Base-by-base conservation (phyloP, 1,284 basidiomycete genomes). In the Coniferiporia weirii region DNA sequence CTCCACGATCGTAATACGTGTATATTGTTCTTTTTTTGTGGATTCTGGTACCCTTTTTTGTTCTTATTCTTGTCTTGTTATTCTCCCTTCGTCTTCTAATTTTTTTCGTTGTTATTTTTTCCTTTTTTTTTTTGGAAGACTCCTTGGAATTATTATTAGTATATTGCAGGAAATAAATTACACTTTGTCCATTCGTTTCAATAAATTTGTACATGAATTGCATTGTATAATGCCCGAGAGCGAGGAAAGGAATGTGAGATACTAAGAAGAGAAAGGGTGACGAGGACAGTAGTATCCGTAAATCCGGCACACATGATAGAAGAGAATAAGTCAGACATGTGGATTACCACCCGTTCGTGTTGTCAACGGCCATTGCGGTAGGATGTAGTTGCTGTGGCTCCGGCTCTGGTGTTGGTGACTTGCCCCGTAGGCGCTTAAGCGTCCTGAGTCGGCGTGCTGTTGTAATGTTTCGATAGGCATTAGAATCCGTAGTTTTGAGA, bases 371-470 rank as follows among this genome's bases (percentile, higher is more conserved):
- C 56, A 62, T 51, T 22, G 34, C 43, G 40, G 69, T 68, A 40
- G 63, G 68, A 10, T 72, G 74, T 19, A n/a, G 35, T 17, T 8
- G 44, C 20, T 9, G 43, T 27, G 20, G n/a, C 47, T 43, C 45
- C 4, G 44, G 38, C 12, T 50, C 52, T 17, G 78, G 76, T 4
- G 74, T 77, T 40, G 75, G 73, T 32, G 74, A 69, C 61, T 68
- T 72, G 53, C 73, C 75, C 34, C 75, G 72, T 60, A 82, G 72
- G 36, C 77, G 74, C 40, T 72, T 68, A 55, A 82, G 72, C 55
- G 79, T 75, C 22, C 71, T 71, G n/a, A 81, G 69, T 10, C 80
- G 79, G 62, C 80, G 78, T 43, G 73, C 84, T 85, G 61, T n/a
- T 54, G 48, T 38, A 47, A 49, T 12, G 53, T 43, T 43, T 5